Base-by-base conservation (phyloP, 2,329 filamentous ascomycete species). In the Onygena corvina region DNA sequence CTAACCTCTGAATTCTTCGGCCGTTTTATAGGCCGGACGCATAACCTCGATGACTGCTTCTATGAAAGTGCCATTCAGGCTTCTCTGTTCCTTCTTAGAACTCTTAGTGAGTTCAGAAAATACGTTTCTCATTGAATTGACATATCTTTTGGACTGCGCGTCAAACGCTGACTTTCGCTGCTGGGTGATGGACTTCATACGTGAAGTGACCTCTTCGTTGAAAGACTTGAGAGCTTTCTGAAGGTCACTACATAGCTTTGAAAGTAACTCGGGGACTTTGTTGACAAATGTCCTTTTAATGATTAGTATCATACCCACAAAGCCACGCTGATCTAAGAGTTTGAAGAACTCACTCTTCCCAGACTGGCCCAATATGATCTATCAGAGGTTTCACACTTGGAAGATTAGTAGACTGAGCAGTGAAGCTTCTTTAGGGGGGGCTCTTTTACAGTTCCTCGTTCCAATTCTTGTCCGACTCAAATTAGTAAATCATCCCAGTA, bases 381-480 rank as follows among this genome's bases (percentile, higher is more conserved):
- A 54, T 46, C 45, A 54, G 36, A 25, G 51, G 53, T 29, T 47
- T 7, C 1, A 36, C 40, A 27, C 51, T 54, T 18, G 12, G 30
- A 25, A 21, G 18, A 23, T 52, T 33, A 52, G 50, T 33, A n/a
- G 18, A 8, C 6, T 20, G 16, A 3, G 20, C n/a, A 12, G 31
- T 18, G 3, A 11, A 9, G 16, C 4, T 18, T 11, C 18, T 14
- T 7, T 18, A 6, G 16, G 21, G 14, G 18, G n/a, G 8, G 12
- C 27, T 3, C 51, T n/a, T n/a, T 40, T 48, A 54, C 53, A 54
- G 27, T 1, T 52, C 31, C 4, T n/a, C 25, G 18, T 53, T 53
- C 53, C 50, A 50, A 9, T 53, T 18, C 53, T 54, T 20, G 9
- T 25, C 3, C 4, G 34, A n/a, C 27, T 6, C 46, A n/a, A 25